Conservation (phyloP, 1,284 basidiomycete species). For the Kalmanozyma brasiliensis region DNA sequence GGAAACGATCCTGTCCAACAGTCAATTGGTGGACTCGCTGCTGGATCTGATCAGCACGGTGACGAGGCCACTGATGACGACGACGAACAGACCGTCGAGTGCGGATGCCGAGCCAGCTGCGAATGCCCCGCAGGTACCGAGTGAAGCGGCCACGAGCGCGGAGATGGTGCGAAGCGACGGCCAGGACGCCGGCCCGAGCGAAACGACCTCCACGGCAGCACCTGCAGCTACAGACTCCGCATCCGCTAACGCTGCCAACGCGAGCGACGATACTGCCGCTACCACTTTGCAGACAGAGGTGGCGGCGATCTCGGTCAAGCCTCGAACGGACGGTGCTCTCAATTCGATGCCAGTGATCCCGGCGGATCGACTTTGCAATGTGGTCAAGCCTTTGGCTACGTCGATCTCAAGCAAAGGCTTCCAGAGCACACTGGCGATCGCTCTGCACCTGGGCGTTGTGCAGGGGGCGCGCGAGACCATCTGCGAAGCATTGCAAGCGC, state of each 20-base stretch:
- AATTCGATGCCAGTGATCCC: conserved; percentile 42
- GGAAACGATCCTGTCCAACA: conserved; percentile 59
- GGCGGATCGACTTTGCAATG: conserved; percentile 53
- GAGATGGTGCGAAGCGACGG: conserved; percentile 39
- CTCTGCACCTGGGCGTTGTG: conserved; percentile 58
- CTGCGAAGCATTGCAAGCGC: conserved; percentile 54
- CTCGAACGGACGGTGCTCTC: conserved; percentile 7
- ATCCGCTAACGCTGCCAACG: not conserved
- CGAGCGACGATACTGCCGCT: not conserved
- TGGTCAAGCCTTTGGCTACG: conserved; percentile 63
- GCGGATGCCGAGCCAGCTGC: conserved; percentile 15
- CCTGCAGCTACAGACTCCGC: conserved; percentile 6
- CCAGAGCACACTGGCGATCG: conserved; percentile 66
- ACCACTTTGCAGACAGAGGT: not conserved
- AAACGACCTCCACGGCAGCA: conserved; percentile 2
- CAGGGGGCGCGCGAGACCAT: conserved; percentile 59
- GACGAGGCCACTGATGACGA: conserved; percentile 57
- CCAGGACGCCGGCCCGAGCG: conserved; percentile 1
- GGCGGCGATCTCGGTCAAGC: not conserved
- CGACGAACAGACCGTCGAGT: conserved; percentile 21
- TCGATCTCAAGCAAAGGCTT: conserved; percentile 64
- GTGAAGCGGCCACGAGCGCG: conserved; percentile 26
- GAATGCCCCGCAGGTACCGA: conserved; percentile 1
- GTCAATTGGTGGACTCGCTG: conserved; percentile 63
- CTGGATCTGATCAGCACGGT: conserved; percentile 61